Evolutionary conservation across 768 basidiomycete genomes (phyloP).

Genomic region (Kondoa subrosea): DNA sequence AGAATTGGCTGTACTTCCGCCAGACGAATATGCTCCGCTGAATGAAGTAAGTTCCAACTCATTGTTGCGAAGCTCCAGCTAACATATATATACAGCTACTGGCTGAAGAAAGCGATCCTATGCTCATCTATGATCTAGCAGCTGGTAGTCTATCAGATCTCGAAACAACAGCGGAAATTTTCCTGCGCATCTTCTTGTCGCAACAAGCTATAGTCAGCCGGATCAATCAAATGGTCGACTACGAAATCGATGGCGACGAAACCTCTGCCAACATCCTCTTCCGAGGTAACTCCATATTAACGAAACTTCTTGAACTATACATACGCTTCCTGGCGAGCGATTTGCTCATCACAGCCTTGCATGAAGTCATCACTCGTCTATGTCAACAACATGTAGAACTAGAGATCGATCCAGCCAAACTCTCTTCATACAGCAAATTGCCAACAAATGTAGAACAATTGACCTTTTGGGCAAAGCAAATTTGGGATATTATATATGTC

Average conservation of each 20-base stretch:
- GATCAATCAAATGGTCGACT: slow-evolving; percentile 50
- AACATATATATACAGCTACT: slow-evolving; percentile 36
- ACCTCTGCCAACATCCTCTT: slow-evolving; percentile 42
- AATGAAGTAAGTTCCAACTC: slow-evolving; percentile 39
- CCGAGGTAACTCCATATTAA: slow-evolving; percentile 45
- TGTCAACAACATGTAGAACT: slow-evolving; percentile 57
- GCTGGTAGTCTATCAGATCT: slow-evolving; percentile 51
- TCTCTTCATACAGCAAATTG: slow-evolving; percentile 33
- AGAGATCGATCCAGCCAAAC: slow-evolving; percentile 60
- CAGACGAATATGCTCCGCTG: slow-evolving; percentile 45
- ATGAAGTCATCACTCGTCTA: slow-evolving; percentile 49
- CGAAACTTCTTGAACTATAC: slow-evolving; percentile 54
- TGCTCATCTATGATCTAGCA: slow-evolving; percentile 49
- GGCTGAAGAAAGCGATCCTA: slow-evolving; percentile 20
- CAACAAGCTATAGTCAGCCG: slow-evolving; percentile 45
- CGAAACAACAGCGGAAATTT: slow-evolving; percentile 40
- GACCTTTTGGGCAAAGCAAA: slow-evolving; percentile 57
- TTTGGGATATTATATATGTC: slow-evolving; percentile 67
- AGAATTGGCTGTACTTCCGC: slow-evolving; percentile 71
- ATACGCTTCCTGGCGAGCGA: slow-evolving; percentile 66
- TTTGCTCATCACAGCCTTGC: slow-evolving; percentile 67
- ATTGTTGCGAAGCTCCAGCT: slow-evolving; percentile 36
- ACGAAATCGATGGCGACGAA: slow-evolving; percentile 53
- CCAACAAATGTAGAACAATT: slow-evolving; percentile 51
- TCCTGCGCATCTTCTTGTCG: slow-evolving; percentile 43